phyloP scores from a whole-genome alignment of 2,329 filamentous ascomycete genomes.

The Beauveria sp. region DNA sequence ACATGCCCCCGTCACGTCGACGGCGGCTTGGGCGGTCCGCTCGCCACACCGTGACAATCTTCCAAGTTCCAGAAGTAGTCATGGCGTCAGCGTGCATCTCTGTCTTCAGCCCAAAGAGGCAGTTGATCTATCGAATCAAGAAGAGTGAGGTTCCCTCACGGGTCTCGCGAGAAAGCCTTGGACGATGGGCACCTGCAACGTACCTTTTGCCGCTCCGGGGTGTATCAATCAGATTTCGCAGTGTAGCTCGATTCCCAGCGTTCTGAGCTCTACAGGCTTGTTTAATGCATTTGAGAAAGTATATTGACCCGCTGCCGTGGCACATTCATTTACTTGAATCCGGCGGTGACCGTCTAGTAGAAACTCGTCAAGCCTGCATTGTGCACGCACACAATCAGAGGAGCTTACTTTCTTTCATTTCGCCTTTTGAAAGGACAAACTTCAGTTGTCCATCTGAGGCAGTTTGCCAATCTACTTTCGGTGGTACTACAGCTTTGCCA shows the following conservation, averaged over 20 bases:
- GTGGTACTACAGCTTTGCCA: background rate
- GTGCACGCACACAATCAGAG: constrained; percentile 3
- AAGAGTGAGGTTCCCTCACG: background rate
- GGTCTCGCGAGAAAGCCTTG: background rate
- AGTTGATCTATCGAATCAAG: constrained; percentile 4
- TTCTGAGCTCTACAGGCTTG: background rate
- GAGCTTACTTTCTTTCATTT: background rate
- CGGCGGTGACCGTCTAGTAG: background rate
- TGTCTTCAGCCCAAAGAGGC: constrained; percentile 6
- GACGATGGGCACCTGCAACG: constrained; percentile 6
- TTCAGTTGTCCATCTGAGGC: too few species aligned
- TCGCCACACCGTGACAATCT: background rate
- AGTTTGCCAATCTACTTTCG: background rate
- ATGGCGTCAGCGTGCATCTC: constrained; percentile 21
- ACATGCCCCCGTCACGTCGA: background rate
- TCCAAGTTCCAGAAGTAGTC: constrained; percentile 1
- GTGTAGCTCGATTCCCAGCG: background rate
- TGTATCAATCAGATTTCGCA: background rate
- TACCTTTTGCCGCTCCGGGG: constrained; percentile 4
- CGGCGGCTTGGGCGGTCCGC: background rate
- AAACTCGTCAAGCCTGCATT: background rate
- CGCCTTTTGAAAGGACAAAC: background rate
- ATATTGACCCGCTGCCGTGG: background rate
- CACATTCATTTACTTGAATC: constrained; percentile 9
- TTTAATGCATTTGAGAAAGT: background rate